Evolutionary conservation across 192 early-diverging fungal genomes (phyloP).

Genomic region (Coemansia erecta): DNA sequence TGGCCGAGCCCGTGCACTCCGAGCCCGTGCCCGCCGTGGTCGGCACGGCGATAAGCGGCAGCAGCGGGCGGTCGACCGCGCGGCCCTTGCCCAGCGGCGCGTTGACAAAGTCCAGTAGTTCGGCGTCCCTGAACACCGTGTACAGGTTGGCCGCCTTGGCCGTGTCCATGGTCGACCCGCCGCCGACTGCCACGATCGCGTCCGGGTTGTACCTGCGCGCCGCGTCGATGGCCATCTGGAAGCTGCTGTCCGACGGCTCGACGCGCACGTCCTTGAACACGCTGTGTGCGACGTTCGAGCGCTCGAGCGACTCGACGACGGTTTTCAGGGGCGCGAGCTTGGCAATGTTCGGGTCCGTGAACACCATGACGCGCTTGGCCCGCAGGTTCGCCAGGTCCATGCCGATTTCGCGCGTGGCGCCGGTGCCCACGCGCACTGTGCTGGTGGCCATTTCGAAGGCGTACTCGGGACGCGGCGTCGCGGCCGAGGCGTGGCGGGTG

Average conservation of each 20-base stretch:
- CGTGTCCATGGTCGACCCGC: slow-evolving; percentile 89
- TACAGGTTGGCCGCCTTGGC: slow-evolving; percentile 91
- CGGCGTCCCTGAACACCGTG: slow-evolving; percentile 73
- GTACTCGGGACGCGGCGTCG: slow-evolving; percentile 56
- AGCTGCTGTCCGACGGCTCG: slow-evolving; percentile 81
- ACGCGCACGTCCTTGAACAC: slow-evolving; percentile 77
- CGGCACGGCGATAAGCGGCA: slow-evolving; percentile 76
- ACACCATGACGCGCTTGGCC: slow-evolving; percentile 80
- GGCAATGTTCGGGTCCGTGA: slow-evolving; percentile 75
- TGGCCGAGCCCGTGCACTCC: slow-evolving; percentile 90
- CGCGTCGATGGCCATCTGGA: slow-evolving; percentile 80
- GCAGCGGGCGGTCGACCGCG: slow-evolving; percentile 67
- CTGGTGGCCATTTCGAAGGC: slow-evolving; percentile 88
- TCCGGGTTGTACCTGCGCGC: slow-evolving; percentile 72
- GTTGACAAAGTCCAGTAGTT: slow-evolving; percentile 90
- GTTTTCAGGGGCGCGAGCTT: slow-evolving; percentile 73
- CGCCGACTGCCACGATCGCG: slow-evolving; percentile 87
- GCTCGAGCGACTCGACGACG: slow-evolving; percentile 72
- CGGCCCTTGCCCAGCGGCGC: slow-evolving; percentile 86
- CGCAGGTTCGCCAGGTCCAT: slow-evolving; percentile 77
- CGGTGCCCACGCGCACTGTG: slow-evolving; percentile 81
- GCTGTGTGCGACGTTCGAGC: slow-evolving; percentile 63
- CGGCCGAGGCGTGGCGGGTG: slow-evolving; percentile 23
- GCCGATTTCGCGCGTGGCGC: slow-evolving; percentile 82
- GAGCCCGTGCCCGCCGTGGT: slow-evolving; percentile 75